Evolutionary conservation across 2,329 filamentous ascomycete species (phyloP), one percentile per base, ranked within the genome.

Genomic region (Ophiostoma fasciatum): DNA sequence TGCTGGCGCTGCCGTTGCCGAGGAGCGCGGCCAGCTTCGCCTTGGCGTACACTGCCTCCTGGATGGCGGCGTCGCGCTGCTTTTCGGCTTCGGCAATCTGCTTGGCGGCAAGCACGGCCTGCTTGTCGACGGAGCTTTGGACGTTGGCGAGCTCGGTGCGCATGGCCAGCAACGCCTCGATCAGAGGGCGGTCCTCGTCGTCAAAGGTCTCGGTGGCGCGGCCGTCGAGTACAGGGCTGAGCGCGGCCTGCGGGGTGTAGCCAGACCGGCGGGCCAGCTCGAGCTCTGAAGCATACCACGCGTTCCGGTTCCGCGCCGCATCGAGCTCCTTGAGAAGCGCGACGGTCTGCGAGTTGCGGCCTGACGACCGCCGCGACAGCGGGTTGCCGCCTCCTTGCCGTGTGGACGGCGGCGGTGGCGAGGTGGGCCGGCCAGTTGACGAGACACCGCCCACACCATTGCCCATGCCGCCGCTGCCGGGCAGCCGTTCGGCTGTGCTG

Each of bases 231-330:
- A 75, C 66, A 12, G 83, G 76, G 49, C 73, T 82, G 19, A 74
- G 69, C 1, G 76, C 74, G 3, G 74, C 63, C 43, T 73, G 84
- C 13, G 82, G 71, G 7, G 74, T 68, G 50, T 96, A 98, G 5
- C 90, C 90, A 28, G 83, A 74, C 57, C 94, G 94, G 33, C 82
- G 76, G 7, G 90, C 92, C 44, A 98, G 64, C 39, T 93, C 84
- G 31, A 98, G 65, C 57, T 98, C 90, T 0, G 88, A 94, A 7
- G 85, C 84, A 56, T 93, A 94, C 90, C 90, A 98, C 1, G 88
- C 88, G 57, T 94, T 96, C 35, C 82, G 74, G 50, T 80, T 90
- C 49, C 83, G 82, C 4, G 78, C 71, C 8, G 75, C 68, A 52
- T 98, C 88, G 3, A 98, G 66, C 52, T 98, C 90, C 52, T 90